Conservation (phyloP, 2,329 filamentous ascomycete species). For the Aspergillus aculeatus region DNA sequence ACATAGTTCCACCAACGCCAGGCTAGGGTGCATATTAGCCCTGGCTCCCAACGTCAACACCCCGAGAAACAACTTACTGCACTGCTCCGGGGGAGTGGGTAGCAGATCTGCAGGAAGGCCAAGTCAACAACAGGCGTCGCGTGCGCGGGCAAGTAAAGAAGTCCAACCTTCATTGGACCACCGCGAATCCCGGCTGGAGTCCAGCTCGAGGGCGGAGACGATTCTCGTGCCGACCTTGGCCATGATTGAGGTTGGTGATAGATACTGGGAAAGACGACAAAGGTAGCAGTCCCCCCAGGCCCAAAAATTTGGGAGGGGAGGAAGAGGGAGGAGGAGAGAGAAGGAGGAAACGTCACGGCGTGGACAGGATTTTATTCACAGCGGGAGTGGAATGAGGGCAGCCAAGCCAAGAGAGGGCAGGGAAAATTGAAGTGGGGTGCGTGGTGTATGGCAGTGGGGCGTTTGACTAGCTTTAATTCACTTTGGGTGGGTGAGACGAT, state of each 20-base stretch:
- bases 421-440: not conserved
- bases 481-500: too few relatives aligned
- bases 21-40: slow-evolving; percentile 4
- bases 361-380: slow-evolving; percentile 4
- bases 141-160: not conserved
- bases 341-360: not conserved
- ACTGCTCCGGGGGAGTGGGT: slow-evolving; percentile 7
- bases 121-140: not conserved
- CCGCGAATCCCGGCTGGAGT: slow-evolving; percentile 7
- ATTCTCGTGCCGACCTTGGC: not conserved
- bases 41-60: not conserved
- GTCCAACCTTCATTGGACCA: slow-evolving; percentile 8
- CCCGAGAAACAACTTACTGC: not conserved
- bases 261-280: not conserved
- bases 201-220: slow-evolving; percentile 5
- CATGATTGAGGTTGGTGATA: not conserved
- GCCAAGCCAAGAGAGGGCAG: not conserved
- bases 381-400: not conserved
- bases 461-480: not conserved
- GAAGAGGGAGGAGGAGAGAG: not conserved
- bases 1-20: slow-evolving; percentile 11
- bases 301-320: not conserved
- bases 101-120: slow-evolving; percentile 4
- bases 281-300: not conserved
- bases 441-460: not conserved